A percentile compares a stretch with the other conserved stretches of the same genome.
Evolutionary conservation across 305 asterid genomes (phyloP).

Genomic region (Solanum hybrid): DNA sequence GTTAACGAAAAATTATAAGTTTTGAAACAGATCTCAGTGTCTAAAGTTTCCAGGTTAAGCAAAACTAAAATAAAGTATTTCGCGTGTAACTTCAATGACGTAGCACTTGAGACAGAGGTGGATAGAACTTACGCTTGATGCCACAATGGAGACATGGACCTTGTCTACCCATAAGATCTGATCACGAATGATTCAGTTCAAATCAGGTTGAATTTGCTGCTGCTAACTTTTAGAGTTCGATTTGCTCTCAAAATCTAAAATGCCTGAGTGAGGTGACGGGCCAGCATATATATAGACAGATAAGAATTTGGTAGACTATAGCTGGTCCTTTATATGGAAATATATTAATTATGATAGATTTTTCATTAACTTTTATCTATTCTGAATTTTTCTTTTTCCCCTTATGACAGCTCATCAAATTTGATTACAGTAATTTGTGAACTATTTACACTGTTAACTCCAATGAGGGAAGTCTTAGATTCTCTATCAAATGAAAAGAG

Average conservation of each 20-base stretch:
- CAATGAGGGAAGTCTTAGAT: background rate
- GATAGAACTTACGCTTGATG: background rate
- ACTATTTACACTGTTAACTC: background rate
- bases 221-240: background rate
- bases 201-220: conserved; percentile 1
- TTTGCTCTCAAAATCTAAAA: background rate
- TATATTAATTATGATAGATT: background rate
- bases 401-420: background rate
- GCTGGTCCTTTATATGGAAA: background rate
- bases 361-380: background rate
- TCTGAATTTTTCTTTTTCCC: background rate
- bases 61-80: background rate
- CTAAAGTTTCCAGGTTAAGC: background rate
- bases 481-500: background rate
- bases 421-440: background rate
- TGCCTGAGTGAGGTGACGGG: background rate
- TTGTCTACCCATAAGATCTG: conserved; percentile 3
- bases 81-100: background rate
- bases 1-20: background rate
- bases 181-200: background rate
- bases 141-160: conserved; percentile 10
- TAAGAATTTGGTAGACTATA: background rate
- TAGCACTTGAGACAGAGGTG: background rate
- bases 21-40: background rate
- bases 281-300: background rate